Evolutionary conservation across 164 flowering plant species (phyloP).

Genomic region (Tinospora cordifolia): DNA sequence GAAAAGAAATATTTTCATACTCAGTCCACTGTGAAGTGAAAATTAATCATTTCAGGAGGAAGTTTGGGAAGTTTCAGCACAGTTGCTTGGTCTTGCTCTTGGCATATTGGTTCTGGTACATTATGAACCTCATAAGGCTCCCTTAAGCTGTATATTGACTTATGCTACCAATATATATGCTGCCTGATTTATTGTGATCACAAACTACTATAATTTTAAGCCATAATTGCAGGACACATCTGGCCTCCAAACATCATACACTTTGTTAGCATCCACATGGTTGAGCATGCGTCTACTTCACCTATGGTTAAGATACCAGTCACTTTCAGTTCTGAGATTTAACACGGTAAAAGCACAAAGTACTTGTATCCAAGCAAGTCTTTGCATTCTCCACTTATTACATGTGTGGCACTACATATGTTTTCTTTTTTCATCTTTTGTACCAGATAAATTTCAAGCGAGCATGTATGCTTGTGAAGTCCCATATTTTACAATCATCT

Average conservation of each 20-base stretch:
- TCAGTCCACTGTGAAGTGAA: background rate
- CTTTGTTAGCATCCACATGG: conserved; percentile 51
- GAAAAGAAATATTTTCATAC: background rate
- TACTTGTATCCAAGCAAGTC: background rate
- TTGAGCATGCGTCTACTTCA: conserved; percentile 62
- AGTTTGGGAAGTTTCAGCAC: conserved; percentile 97
- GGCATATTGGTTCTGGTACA: conserved; percentile 72
- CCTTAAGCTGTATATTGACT: too few species aligned
- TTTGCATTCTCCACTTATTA: background rate
- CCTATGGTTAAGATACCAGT: conserved; percentile 81
- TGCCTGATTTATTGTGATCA: conserved; percentile 2
- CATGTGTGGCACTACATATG: background rate
- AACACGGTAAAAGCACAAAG: conserved; percentile 43
- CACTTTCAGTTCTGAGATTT: conserved; percentile 73
- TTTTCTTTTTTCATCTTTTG: conserved; percentile 6
- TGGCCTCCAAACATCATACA: conserved; percentile 52
- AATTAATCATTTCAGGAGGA: conserved; percentile 57
- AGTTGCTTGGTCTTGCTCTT: conserved; percentile 74
- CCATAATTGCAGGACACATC: conserved; percentile 55
- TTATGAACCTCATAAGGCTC: conserved; percentile 6
- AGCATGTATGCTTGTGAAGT: conserved; percentile 68
- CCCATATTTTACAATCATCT: conserved; percentile 44
- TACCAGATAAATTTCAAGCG: conserved; percentile 90
- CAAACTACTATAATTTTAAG: conserved; percentile 6
- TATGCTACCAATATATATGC: too few species aligned